Conservation (phyloP, 495 filamentous ascomycete species). For the Aspergillus affinis region DNA sequence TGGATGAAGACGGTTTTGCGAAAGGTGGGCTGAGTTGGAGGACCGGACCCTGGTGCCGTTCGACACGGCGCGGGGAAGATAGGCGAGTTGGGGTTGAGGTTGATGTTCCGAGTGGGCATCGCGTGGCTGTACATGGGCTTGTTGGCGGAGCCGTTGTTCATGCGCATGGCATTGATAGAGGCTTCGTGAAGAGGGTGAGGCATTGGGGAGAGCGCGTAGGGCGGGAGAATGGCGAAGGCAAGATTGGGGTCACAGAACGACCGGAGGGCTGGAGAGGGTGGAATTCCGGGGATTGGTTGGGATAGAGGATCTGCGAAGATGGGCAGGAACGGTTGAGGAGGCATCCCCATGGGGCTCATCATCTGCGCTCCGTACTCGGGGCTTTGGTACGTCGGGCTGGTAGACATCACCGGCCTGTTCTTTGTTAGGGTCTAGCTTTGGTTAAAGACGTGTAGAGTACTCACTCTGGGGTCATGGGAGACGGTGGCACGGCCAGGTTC, state of each 20-base stretch:
- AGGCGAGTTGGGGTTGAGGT: conserved; percentile 7
- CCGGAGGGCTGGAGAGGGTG: conserved; percentile 35
- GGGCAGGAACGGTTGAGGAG: conserved; percentile 28
- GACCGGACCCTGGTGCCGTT: neutral
- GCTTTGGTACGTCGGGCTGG: conserved; percentile 27
- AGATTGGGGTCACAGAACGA: conserved; percentile 28
- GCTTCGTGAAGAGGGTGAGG: conserved; percentile 16
- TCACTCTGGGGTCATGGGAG: conserved; percentile 43
- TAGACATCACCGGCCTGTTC: conserved; percentile 28
- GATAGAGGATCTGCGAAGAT: conserved; percentile 32
- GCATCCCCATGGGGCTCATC: conserved; percentile 19
- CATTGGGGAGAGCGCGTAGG: conserved; percentile 32
- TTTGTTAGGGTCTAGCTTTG: conserved; percentile 3
- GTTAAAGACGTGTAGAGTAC: conserved; percentile 4
- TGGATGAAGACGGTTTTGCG: conserved; percentile 31
- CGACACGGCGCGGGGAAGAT: neutral
- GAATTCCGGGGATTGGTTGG: conserved; percentile 28
- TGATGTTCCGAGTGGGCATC: conserved; percentile 5
- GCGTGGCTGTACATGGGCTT: neutral
- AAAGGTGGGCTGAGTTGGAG: conserved; percentile 2
- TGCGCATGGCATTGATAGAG: conserved; percentile 11
- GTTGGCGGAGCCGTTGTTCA: conserved; percentile 4
- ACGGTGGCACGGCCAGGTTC: conserved; percentile 35
- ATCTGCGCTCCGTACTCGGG: conserved; percentile 33
- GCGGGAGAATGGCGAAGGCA: conserved; percentile 34